These are phyloP conservation scores for Porodaedalea pini DNA, from an alignment of 1,284 basidiomycete genomes.

Conservation along the genomic window DNA sequence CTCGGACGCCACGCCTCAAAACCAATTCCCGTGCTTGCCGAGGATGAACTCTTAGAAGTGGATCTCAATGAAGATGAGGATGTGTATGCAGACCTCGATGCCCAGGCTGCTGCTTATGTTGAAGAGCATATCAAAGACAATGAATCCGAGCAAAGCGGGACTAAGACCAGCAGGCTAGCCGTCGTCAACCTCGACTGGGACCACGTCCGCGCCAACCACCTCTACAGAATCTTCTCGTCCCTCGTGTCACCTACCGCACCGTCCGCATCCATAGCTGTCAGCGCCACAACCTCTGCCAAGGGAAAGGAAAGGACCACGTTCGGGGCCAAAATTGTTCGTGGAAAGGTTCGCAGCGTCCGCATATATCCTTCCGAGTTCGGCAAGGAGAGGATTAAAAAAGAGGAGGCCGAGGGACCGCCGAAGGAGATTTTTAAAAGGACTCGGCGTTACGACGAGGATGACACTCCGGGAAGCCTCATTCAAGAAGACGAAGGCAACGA, in stretches of 20 bases:
- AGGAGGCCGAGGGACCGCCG: constrained; percentile 91
- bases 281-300: constrained; percentile 22
- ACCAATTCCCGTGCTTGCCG: constrained; percentile 38
- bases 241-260: constrained; percentile 68
- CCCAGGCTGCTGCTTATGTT: constrained; percentile 65
- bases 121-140: constrained; percentile 41
- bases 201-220: constrained; percentile 84
- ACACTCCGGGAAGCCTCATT: constrained; percentile 65
- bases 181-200: constrained; percentile 99
- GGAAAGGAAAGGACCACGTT: constrained; percentile 25
- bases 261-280: constrained; percentile 39
- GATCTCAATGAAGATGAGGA: constrained; percentile 81
- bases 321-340: constrained; percentile 39
- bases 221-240: constrained; percentile 93
- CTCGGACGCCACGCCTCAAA: constrained; percentile 44
- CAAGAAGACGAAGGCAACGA: constrained; percentile 67
- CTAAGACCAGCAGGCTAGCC: constrained; percentile 75
- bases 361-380: constrained; percentile 96
- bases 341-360: constrained; percentile 70
- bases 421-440: constrained; percentile 70
- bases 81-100: constrained; percentile 66
- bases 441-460: constrained; percentile 44
- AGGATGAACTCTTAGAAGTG: constrained; percentile 43
- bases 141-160: constrained; percentile 30
- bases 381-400: constrained; percentile 80